Evolutionary conservation across 116 monocot species (phyloP), one percentile per base, ranked within the genome.

Genomic region (Posidonia oceanica): DNA sequence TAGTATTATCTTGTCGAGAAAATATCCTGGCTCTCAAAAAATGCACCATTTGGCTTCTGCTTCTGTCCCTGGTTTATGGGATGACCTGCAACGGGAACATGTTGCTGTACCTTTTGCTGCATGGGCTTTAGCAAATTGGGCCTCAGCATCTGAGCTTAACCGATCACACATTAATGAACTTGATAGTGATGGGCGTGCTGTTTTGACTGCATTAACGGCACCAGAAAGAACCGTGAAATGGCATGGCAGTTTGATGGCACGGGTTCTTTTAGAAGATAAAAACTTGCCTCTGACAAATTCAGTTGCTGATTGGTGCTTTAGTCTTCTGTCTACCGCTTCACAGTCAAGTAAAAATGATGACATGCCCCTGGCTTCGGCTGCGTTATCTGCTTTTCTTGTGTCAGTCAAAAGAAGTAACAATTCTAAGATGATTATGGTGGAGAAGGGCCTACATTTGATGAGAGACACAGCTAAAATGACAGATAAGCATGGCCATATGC

Each of bases 41-140:
- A 17, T 77, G 51, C 76, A 77, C 22, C 75, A 60, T 51, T 42
- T 76, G 42, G 17, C 72, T 83, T 71, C 80, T 71, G 44, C 29
- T 64, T 65, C 87, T 22, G 82, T 83, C 38, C 97, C 97, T 14
- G 97, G 97, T 3, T 82, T 97, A 1, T 97, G 93, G 97, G 97
- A 97, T 84, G 97, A 97, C 80, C 76, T 97, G 66, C 92, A 92
- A 73, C 80, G 93, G 76, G 97, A 97, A 73, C 86, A 97, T 79
- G 79, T 97, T 61, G 93, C 97, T 72, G 85, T 97, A 61, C 97
- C 97, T 67, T 97, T 97, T 89, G 97, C 97, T 79, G 86, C 89
- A 72, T 97, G 97, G 97, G 97, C 97, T 80, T 58, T 97, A 64
- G 92, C 97, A 61, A 97, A 92, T 66, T 97, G 97, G 97, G 89